Percentiles rank a stretch among this genome's conserved stretches.
Conservation (phyloP, 768 basidiomycete species). For the Trametes cingulata region DNA sequence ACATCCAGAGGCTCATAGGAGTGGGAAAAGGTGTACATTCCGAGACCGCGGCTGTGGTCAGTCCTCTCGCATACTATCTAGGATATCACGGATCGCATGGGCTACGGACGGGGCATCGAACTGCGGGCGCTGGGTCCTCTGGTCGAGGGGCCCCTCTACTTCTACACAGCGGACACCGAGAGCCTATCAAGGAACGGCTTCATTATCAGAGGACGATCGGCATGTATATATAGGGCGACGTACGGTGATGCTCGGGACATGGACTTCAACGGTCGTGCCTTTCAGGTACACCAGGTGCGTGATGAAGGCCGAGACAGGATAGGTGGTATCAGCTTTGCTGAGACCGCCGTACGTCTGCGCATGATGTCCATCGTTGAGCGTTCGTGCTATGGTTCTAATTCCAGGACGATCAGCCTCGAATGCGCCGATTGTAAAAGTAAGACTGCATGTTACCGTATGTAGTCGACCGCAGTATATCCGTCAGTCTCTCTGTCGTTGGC, state of each 20-base stretch:
- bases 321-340: constrained; percentile 59
- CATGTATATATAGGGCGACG: constrained; percentile 27
- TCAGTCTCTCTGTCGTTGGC: constrained; percentile 90
- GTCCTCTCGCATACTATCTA: constrained; percentile 14
- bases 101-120: constrained; percentile 52
- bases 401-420: constrained; percentile 3
- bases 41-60: neutral
- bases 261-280: constrained; percentile 61
- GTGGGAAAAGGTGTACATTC: neutral
- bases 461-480: constrained; percentile 81
- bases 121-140: constrained; percentile 32
- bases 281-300: constrained; percentile 83
- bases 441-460: constrained; percentile 58
- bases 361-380: constrained; percentile 65
- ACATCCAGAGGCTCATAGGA: neutral
- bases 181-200: constrained; percentile 35
- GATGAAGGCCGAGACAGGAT: constrained; percentile 78
- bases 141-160: constrained; percentile 37
- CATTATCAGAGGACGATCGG: neutral
- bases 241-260: constrained; percentile 62
- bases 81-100: constrained; percentile 41
- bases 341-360: constrained; percentile 49
- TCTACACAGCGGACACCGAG: constrained; percentile 65
- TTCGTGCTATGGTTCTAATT: constrained; percentile 63
- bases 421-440: neutral